phyloP scores from a whole-genome alignment of 495 filamentous ascomycete species.

The Lepraria neglecta region DNA sequence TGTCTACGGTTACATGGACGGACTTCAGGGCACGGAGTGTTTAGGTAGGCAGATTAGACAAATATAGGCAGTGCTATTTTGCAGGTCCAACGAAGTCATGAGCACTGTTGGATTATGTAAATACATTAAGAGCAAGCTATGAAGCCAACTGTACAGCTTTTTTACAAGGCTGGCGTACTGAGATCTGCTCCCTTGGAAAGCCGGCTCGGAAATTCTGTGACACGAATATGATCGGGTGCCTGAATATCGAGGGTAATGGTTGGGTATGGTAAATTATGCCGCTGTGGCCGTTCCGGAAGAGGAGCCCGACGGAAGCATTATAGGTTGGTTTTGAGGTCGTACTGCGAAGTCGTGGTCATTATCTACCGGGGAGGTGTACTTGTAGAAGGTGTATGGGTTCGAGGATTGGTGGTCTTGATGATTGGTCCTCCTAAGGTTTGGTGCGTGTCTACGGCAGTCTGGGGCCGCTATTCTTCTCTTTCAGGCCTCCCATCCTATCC shows the following conservation, averaged over 20 bases:
- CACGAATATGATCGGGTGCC: conserved; percentile 1
- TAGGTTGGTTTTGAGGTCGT: background rate
- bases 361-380: background rate
- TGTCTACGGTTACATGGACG: too few relatives aligned
- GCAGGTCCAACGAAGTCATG: background rate
- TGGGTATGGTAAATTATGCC: conserved; percentile 1
- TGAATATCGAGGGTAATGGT: background rate
- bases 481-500: conserved; percentile 88
- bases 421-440: too few relatives aligned
- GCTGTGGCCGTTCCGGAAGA: background rate
- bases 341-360: conserved; percentile 17
- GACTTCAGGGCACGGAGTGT: too few relatives aligned
- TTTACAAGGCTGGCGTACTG: background rate
- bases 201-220: background rate
- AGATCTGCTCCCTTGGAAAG: background rate
- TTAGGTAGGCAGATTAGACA: too few relatives aligned
- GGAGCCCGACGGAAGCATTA: background rate
- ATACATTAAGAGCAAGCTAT: conserved; percentile 18
- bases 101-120: conserved; percentile 19
- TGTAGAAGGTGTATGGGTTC: background rate
- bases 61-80: background rate
- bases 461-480: conserved; percentile 48
- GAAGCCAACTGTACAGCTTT: conserved; percentile 7
- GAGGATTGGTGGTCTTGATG: background rate
- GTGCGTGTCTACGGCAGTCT: background rate